Base-by-base conservation (phyloP, 192 early-diverging fungal species). In the Coemansia sp. region DNA sequence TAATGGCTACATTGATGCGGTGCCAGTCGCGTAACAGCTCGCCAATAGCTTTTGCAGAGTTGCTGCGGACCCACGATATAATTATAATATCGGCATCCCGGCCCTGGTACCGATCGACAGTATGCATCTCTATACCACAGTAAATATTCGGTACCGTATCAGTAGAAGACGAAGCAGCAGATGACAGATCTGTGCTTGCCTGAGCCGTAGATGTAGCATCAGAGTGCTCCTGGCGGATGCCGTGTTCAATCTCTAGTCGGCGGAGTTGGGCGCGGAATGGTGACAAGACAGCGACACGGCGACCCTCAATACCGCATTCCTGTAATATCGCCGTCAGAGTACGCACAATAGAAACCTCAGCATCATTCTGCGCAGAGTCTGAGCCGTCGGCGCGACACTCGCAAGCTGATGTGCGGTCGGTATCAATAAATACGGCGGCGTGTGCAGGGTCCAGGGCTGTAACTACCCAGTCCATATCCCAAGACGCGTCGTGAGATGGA, bases 21-120 rank as follows among this genome's bases (percentile, higher is more conserved):
- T 89, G 82, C 93, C 94, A 97, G 69, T 98, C 96, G 50, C 84
- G 82, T 49, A 98, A 64, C 22, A 98, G 74, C 30, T 94, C 90
- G 23, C 96, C 95, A 16, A 92, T 90, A 14, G 85, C 84, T 41
- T 79, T 74, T 3, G 81, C 67, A 2, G 57, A 22, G 71, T 98
- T 98, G 56, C 89, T 90, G 49, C 94, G 82, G 22, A 97, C 95
- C 50, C 94, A 83, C 7, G 93, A 95, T 3, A 98, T 84, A 18
- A 98, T 69, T n/a, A 97, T 88, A 55, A 90, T 89, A 4, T 91
- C 88, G 68, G 95, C 94, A 69, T 98, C 96, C 16, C 92, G 87
- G 27, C 96, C 96, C 74, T 98, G 96, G 71, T 88, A 96, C 58
- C 89, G 86, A 77, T 98, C 96, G 28, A 98, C 88, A 4, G 96